Evolutionary conservation across 345 rosid species (phyloP).

Genomic region (Gossypioides kirkii): DNA sequence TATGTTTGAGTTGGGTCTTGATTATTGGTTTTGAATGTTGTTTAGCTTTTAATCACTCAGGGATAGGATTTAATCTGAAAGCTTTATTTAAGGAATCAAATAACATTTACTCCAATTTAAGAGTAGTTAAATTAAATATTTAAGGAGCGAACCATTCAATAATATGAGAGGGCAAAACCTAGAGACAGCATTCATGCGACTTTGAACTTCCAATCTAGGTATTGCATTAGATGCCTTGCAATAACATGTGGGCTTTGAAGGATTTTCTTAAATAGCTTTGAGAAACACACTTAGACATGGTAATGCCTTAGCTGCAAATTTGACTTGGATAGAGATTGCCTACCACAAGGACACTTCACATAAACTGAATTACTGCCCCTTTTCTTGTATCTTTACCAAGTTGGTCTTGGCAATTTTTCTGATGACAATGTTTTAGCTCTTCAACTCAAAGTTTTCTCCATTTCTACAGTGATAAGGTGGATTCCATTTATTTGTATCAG

Average conservation of each 20-base stretch:
- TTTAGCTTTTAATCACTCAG: neutral
- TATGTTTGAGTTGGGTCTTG: neutral
- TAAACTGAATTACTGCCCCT: neutral
- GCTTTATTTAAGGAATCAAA: neutral
- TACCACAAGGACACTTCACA: neutral
- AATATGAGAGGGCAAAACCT: neutral
- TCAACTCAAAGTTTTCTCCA: neutral
- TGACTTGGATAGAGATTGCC: neutral
- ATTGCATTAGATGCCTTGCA: neutral
- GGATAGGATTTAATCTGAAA: neutral
- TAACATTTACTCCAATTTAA: neutral
- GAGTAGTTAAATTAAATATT: neutral
- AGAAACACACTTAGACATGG: neutral
- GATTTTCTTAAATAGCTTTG: neutral
- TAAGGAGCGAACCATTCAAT: neutral
- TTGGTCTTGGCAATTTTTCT: neutral
- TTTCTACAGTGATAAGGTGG: neutral
- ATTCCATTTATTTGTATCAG: neutral
- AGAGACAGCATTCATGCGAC: neutral
- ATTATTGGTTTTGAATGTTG: neutral
- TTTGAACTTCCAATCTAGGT: neutral
- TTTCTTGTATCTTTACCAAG: neutral
- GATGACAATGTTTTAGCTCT: neutral
- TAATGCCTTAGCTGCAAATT: neutral
- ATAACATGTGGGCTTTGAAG: neutral